phyloP scores from a whole-genome alignment of 2,329 filamentous ascomycete species.

The Neopestalotiopsis clavispora region DNA sequence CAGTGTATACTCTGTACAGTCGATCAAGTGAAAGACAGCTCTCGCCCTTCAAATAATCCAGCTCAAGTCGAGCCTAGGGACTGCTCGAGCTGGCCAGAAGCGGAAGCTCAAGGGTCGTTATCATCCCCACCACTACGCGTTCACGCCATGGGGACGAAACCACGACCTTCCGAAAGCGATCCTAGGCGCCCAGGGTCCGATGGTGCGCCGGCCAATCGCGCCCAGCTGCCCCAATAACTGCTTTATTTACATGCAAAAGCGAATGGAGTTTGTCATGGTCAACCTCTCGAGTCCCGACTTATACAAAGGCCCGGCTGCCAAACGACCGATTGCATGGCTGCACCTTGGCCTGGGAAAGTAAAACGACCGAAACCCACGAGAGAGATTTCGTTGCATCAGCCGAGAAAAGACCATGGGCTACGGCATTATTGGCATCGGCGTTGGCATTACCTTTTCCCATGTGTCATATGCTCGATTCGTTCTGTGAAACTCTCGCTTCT shows the following conservation, averaged over 20 bases:
- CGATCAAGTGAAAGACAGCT: background rate
- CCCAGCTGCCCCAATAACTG: background rate
- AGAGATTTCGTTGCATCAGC: slow-evolving; percentile 2
- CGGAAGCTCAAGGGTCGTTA: slow-evolving; percentile 11
- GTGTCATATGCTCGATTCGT: slow-evolving; percentile 7
- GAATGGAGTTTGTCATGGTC: background rate
- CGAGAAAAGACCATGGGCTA: slow-evolving; percentile 1
- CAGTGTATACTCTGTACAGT: background rate
- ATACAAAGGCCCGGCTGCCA: slow-evolving; percentile 9
- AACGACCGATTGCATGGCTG: background rate
- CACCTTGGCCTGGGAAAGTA: background rate
- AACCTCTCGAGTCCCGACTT: background rate
- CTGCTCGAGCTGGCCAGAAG: background rate
- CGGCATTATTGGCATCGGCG: background rate
- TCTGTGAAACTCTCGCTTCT: slow-evolving; percentile 11
- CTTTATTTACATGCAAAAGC: slow-evolving; percentile 9
- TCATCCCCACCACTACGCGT: slow-evolving; percentile 10
- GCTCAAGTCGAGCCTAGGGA: background rate
- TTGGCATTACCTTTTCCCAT: slow-evolving; percentile 7
- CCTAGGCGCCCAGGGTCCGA: slow-evolving; percentile 1
- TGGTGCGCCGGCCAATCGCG: slow-evolving; percentile 1
- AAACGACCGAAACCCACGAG: background rate
- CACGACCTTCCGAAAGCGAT: slow-evolving; percentile 12
- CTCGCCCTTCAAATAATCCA: background rate
- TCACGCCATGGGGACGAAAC: slow-evolving; percentile 3